Evolutionary conservation across 2,329 filamentous ascomycete genomes (phyloP), one percentile per base, ranked within the genome.

Genomic region (Sclerotinia subarctica): DNA sequence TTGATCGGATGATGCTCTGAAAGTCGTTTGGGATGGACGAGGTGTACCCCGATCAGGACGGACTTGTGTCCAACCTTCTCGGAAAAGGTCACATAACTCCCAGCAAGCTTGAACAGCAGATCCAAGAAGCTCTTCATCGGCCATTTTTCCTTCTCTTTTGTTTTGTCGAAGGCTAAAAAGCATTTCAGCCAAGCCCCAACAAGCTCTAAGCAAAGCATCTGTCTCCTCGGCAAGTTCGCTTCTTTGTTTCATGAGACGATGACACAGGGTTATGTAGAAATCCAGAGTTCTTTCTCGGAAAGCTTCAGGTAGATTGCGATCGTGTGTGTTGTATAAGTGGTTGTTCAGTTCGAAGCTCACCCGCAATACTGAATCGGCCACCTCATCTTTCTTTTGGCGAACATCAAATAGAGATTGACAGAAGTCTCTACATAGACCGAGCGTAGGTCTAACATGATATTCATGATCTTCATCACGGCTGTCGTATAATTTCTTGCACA

Each of bases 271-370:
- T 73, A 97, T 90, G 76, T 97, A 97, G 74, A 97, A 97, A 75
- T 97, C 94, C 68, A 98, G 79, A 0, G 94, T 97, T 69, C 94
- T 85, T 78, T 97, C 94, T 64, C 90, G 87, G 77, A 98, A 97
- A 0, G 90, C 88, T 74, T 96, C 92, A 0, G 94, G 94, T 5
- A 97, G 82, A 66, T 86, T 89, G 44, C 90, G 87, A 77, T 96
- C 93, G 75, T 97, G 93, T 0, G 93, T 94, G 76, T 94, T 97
- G 80, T 94, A 97, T 2, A 98, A 84, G 78, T 98, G 94, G 74
- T 96, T 97, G 80, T 96, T 97, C 32, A 97, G 83, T 80, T 97
- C 94, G 77, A 97, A 97, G 80, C 92, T 97, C 72, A 97, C 94
- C 59, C 94, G 85, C 58, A 98, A 80, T 19, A 97, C 90, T 0